Conservation (phyloP, 192 early-diverging fungal genomes). For the Gigaspora rosea region DNA sequence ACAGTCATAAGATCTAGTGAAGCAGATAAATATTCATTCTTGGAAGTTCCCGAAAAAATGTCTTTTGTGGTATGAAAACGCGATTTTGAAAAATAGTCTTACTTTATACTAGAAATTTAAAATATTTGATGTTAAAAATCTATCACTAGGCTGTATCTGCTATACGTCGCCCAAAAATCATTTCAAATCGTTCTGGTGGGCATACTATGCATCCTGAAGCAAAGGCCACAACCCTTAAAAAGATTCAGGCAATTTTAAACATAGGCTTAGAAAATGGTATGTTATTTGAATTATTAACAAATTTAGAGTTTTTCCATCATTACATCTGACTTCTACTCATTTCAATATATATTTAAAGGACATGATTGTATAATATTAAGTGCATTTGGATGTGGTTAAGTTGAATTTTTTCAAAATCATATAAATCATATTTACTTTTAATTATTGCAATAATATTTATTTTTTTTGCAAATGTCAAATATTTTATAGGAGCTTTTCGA, state of each 20-base stretch:
- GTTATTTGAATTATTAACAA: not conserved
- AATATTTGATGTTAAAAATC: not conserved
- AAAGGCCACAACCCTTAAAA: slow-evolving; percentile 40
- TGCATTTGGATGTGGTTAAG: slow-evolving; percentile 46
- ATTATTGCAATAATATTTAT: too few species aligned
- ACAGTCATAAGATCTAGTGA: slow-evolving; percentile 39
- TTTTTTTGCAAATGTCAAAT: too few species aligned
- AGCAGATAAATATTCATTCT: slow-evolving; percentile 35
- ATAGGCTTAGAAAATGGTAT: slow-evolving; percentile 48
- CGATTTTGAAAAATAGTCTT: not conserved
- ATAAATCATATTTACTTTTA: too few species aligned
- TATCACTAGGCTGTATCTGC: slow-evolving; percentile 41
- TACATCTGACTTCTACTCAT: too few species aligned
- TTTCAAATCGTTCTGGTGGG: slow-evolving; percentile 24
- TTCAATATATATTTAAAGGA: slow-evolving; percentile 34
- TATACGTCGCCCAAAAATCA: slow-evolving; percentile 37
- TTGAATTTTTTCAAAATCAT: too few species aligned
- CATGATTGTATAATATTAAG: slow-evolving; percentile 49
- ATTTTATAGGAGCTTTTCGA: slow-evolving; percentile 21
- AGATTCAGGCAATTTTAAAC: slow-evolving; percentile 47
- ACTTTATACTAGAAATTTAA: not conserved
- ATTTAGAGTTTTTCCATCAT: not conserved
- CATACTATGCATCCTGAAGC: slow-evolving; percentile 42
- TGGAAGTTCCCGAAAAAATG: slow-evolving; percentile 47
- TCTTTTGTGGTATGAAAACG: slow-evolving; percentile 40